Evolutionary conservation across 805 yeast species (phyloP).

Genomic region (Teunomyces barrocoloradensis): DNA sequence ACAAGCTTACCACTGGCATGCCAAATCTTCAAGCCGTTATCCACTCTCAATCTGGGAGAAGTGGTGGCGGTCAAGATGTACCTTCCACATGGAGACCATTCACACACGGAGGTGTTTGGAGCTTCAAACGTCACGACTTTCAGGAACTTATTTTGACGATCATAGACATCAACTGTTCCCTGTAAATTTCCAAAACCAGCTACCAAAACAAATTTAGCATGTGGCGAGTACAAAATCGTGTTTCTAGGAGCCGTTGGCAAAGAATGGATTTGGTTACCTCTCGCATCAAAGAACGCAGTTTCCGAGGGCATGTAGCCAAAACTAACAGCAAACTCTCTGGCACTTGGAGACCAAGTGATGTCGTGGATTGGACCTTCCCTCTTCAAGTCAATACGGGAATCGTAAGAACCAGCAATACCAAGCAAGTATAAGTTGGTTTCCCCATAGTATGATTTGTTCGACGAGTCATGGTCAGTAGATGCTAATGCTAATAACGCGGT

Average conservation of each 20-base stretch:
- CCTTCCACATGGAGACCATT: constrained; percentile 98
- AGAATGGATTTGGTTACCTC: constrained; percentile 83
- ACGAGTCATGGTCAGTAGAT: constrained; percentile 91
- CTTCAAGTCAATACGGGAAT: constrained; percentile 80
- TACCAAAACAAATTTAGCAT: constrained; percentile 83
- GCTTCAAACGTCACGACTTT: constrained; percentile 85
- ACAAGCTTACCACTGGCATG: constrained; percentile 82
- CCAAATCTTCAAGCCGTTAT: constrained; percentile 93
- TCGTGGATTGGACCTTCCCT: constrained; percentile 98
- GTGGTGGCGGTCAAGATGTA: constrained; percentile 94
- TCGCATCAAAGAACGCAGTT: constrained; percentile 89
- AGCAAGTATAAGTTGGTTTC: constrained; percentile 88
- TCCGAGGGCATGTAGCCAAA: constrained; percentile 98
- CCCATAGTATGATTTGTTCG: constrained; percentile 94
- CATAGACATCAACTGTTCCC: constrained; percentile 93
- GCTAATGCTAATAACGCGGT: constrained; percentile 92
- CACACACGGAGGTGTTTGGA: constrained; percentile 91
- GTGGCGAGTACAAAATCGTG: constrained; percentile 89
- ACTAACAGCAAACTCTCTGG: constrained; percentile 95
- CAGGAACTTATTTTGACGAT: constrained; percentile 80
- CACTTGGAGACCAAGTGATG: constrained; percentile 94
- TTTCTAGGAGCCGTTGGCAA: constrained; percentile 87
- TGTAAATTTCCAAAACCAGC: constrained; percentile 98
- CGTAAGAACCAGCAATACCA: constrained; percentile 90
- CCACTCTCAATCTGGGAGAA: constrained; percentile 94